These are phyloP conservation scores for Zymoseptoria ardabiliae DNA, from an alignment of 2,329 filamentous ascomycete species.

Conservation along the genomic window DNA sequence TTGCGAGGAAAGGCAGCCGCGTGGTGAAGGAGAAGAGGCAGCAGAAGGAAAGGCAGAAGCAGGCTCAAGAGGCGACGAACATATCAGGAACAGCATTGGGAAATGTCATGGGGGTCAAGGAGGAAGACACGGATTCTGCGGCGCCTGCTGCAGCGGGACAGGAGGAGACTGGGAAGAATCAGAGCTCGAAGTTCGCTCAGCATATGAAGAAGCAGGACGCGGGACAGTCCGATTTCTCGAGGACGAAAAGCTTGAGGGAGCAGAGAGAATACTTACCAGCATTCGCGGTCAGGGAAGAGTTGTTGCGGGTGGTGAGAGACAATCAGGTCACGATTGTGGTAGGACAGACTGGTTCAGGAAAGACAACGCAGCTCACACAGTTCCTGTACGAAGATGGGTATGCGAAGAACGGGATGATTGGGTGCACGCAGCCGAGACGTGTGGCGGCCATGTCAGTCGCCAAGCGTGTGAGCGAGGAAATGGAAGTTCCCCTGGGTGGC, in stretches of 20 bases:
- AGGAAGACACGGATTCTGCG: conserved; percentile 82
- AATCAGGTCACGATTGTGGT: conserved; percentile 97
- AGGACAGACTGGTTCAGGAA: conserved; percentile 93
- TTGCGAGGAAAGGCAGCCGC: conserved; percentile 87
- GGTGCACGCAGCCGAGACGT: conserved; percentile 90
- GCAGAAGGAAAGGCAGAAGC: conserved; percentile 85
- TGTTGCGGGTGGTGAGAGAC: conserved; percentile 84
- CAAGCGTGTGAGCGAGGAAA: conserved; percentile 96
- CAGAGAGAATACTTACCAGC: conserved; percentile 90
- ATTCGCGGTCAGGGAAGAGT: conserved; percentile 90
- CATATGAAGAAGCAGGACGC: conserved; percentile 83
- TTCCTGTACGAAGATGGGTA: conserved; percentile 96
- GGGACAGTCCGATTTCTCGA: conserved; percentile 80
- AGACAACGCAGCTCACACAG: conserved; percentile 95
- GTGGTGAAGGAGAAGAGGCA: conserved; percentile 88
- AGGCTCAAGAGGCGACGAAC: conserved; percentile 91
- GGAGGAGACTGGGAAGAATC: conserved; percentile 56
- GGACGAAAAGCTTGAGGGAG: conserved; percentile 81
- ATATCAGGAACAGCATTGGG: conserved; percentile 85
- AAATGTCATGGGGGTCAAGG: conserved; percentile 92
- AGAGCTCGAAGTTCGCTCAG: conserved; percentile 74
- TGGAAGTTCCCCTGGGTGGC: conserved; percentile 84
- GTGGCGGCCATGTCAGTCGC: conserved; percentile 99
- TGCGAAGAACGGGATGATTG: conserved; percentile 78
- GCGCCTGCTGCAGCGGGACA: conserved; percentile 54